A percentile compares a stretch with the other conserved stretches of the same genome.
phyloP scores from a whole-genome alignment of 2,329 filamentous ascomycete species.

The Fusarium sp. region DNA sequence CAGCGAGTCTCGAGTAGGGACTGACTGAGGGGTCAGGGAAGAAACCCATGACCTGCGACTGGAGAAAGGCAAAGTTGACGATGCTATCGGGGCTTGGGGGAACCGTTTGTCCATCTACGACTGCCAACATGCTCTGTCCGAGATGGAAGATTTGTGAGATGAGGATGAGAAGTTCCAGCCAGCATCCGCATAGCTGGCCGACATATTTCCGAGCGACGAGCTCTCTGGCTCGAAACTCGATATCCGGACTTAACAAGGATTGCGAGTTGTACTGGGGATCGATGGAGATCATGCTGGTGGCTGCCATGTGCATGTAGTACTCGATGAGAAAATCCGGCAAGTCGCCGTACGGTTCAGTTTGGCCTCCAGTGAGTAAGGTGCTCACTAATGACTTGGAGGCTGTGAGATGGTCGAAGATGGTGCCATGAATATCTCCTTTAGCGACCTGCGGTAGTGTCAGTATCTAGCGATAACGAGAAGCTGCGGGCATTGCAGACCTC shows the following conservation, averaged over 20 bases:
- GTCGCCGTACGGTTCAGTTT: constrained; percentile 49
- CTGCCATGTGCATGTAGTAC: constrained; percentile 61
- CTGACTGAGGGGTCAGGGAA: constrained; percentile 51
- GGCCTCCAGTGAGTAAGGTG: constrained; percentile 50
- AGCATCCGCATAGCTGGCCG: constrained; percentile 54
- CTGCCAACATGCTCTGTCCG: constrained; percentile 54
- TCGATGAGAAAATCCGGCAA: constrained; percentile 60
- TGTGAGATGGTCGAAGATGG: constrained; percentile 59
- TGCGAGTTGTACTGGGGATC: constrained; percentile 46
- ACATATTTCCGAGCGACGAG: constrained; percentile 49
- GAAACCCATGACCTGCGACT: constrained; percentile 56
- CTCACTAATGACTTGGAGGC: constrained; percentile 57
- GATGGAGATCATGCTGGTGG: constrained; percentile 61
- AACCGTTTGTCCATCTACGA: constrained; percentile 39
- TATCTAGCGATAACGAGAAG: not conserved
- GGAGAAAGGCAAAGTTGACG: constrained; percentile 56
- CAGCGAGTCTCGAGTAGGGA: constrained; percentile 54
- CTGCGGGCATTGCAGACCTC: constrained; percentile 50
- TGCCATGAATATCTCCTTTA: constrained; percentile 58
- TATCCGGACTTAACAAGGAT: constrained; percentile 47
- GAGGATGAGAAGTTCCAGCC: constrained; percentile 53
- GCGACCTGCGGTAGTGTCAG: constrained; percentile 46
- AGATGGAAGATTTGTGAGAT: constrained; percentile 57
- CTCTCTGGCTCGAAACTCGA: constrained; percentile 46
- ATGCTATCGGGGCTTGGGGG: constrained; percentile 55